Conservation (phyloP, 345 rosid genomes). For the Bruguiera parviflora region DNA sequence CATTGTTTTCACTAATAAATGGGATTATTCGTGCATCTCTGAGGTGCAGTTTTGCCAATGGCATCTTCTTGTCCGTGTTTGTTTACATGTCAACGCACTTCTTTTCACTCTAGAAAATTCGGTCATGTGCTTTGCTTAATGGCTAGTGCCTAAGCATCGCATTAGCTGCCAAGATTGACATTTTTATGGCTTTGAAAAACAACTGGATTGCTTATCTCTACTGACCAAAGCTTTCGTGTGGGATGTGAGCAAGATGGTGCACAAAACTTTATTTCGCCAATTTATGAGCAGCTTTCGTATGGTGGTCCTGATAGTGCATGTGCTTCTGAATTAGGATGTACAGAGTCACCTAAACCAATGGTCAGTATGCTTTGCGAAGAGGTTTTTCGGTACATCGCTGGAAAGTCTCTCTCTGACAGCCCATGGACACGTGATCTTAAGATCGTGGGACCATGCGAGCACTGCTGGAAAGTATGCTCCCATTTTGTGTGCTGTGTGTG, state of each 20-base stretch:
- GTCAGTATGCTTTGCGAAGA: slow-evolving; percentile 7
- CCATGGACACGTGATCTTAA: slow-evolving; percentile 55
- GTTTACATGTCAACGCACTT: slow-evolving; percentile 15
- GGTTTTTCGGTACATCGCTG: slow-evolving; percentile 23
- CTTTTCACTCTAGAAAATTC: neutral
- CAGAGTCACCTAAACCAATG: slow-evolving; percentile 24
- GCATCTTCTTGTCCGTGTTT: slow-evolving; percentile 10
- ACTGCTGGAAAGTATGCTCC: slow-evolving; percentile 23
- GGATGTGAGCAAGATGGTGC: slow-evolving; percentile 14
- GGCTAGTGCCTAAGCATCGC: neutral
- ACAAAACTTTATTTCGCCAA: slow-evolving; percentile 2
- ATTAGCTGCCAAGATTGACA: neutral
- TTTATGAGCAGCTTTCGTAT: neutral
- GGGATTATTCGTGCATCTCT: slow-evolving; percentile 19
- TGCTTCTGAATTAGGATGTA: slow-evolving; percentile 30
- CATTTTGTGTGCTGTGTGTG: neutral
- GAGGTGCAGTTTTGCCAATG: slow-evolving; percentile 7
- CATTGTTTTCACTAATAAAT: slow-evolving; percentile 4
- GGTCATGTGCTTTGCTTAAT: neutral
- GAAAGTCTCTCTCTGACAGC: slow-evolving; percentile 63
- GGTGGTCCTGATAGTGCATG: slow-evolving; percentile 26
- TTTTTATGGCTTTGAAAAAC: neutral
- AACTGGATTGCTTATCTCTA: neutral
- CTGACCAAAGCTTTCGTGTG: neutral
- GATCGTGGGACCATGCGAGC: slow-evolving; percentile 70